phyloP scores from a whole-genome alignment of 2,329 filamentous ascomycete species.

The Alternaria rosae region DNA sequence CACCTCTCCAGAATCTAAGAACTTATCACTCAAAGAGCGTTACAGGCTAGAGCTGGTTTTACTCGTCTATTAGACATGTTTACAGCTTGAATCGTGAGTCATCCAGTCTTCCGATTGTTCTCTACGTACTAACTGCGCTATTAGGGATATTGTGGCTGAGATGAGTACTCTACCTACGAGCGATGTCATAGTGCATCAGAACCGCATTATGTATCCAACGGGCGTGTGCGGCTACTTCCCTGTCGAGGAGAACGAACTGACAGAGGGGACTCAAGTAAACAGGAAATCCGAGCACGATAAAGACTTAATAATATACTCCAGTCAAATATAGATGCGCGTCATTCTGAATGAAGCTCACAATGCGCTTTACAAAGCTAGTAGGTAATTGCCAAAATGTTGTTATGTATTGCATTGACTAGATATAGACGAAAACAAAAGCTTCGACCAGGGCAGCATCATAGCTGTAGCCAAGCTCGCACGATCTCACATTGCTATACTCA shows the following conservation, averaged over 20 bases:
- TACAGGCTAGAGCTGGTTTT: slow-evolving; percentile 53
- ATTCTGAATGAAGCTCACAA: slow-evolving; percentile 64
- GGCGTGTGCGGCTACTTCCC: slow-evolving; percentile 56
- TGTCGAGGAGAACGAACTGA: slow-evolving; percentile 16
- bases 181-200: slow-evolving; percentile 65
- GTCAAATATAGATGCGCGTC: slow-evolving; percentile 66
- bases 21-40: slow-evolving; percentile 26
- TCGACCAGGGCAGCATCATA: slow-evolving; percentile 41
- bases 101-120: background rate
- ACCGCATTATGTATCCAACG: slow-evolving; percentile 71
- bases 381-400: too few relatives aligned
- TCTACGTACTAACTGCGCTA: slow-evolving; percentile 16
- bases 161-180: slow-evolving; percentile 69
- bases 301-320: slow-evolving; percentile 61
- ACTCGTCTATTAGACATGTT: slow-evolving; percentile 88
- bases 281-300: slow-evolving; percentile 36
- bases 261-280: slow-evolving; percentile 2
- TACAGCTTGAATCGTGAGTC: slow-evolving; percentile 84
- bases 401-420: too few relatives aligned
- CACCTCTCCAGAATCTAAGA: too few relatives aligned
- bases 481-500: slow-evolving; percentile 54
- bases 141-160: slow-evolving; percentile 89
- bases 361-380: slow-evolving; percentile 58
- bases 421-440: slow-evolving; percentile 32
- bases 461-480: slow-evolving; percentile 37